A percentile compares a stretch with the other conserved stretches of the same genome.
Conservation (phyloP, 129 eudicot genomes). For the Tagetes erecta region DNA sequence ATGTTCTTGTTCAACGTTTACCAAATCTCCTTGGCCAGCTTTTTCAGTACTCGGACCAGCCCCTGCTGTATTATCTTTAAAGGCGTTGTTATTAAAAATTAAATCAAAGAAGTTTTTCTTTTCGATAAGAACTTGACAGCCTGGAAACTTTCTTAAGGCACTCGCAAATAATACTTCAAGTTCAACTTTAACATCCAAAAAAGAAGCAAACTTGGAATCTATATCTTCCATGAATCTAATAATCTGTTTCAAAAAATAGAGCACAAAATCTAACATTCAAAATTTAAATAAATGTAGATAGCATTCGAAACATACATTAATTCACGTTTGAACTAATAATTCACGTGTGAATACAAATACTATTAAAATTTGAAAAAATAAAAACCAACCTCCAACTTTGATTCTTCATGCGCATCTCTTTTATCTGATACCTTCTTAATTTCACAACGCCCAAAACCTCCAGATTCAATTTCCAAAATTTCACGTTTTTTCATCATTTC, state of each 20-base stretch:
- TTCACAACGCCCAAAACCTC: conserved; percentile 2
- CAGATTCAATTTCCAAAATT: not conserved
- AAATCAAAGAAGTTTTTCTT: not conserved
- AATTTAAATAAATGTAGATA: not conserved
- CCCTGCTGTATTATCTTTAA: not conserved
- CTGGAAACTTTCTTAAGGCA: not conserved
- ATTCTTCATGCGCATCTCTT: not conserved
- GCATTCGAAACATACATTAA: not conserved
- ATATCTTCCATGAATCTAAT: not conserved
- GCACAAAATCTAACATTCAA: not conserved
- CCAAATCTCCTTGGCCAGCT: not conserved
- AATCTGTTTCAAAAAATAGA: not conserved
- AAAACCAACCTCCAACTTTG: not conserved
- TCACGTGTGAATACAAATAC: not conserved
- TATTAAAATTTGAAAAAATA: not conserved
- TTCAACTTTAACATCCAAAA: not conserved
- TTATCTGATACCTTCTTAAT: not conserved
- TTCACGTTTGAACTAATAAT: not conserved
- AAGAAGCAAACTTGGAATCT: not conserved
- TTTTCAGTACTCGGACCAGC: not conserved
- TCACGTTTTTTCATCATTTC: not conserved
- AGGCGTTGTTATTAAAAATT: not conserved
- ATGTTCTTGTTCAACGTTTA: not conserved
- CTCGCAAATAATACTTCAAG: not conserved
- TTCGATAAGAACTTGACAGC: not conserved